Percentiles rank a stretch among this genome's conserved stretches.
Conservation (phyloP, 257 asterid species). For the Penstemon eatonii region DNA sequence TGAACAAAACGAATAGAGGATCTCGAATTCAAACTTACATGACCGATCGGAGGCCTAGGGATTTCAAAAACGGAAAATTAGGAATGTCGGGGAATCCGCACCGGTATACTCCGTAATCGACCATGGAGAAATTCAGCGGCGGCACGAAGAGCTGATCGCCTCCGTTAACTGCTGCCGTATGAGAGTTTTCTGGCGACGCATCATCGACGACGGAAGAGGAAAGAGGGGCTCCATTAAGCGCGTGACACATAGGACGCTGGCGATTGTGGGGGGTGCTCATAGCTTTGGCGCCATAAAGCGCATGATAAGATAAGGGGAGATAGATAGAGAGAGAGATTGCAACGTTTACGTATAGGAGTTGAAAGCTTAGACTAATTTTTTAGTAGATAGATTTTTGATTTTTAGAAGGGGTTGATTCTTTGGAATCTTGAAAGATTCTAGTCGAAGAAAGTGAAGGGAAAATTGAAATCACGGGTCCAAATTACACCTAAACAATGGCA, state of each 20-base stretch:
- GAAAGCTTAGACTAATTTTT: background rate
- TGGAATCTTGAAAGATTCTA: constrained; percentile 49
- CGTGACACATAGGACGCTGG: constrained; percentile 46
- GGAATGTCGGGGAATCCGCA: constrained; percentile 79
- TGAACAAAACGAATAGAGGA: background rate
- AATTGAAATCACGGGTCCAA: background rate
- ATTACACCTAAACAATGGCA: too few relatives aligned
- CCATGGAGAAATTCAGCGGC: constrained; percentile 89
- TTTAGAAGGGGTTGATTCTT: constrained; percentile 37
- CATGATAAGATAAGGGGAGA: constrained; percentile 28
- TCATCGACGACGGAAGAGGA: constrained; percentile 27
- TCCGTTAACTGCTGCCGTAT: constrained; percentile 21
- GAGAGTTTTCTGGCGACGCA: constrained; percentile 28
- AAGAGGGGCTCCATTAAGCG: constrained; percentile 27
- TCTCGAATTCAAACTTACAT: constrained; percentile 45
- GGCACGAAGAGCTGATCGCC: constrained; percentile 56
- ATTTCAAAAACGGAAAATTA: constrained; percentile 70
- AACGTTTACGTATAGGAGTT: background rate
- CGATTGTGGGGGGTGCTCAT: constrained; percentile 48
- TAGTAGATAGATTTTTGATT: constrained; percentile 24
- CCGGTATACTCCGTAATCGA: constrained; percentile 84
- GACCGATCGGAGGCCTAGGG: constrained; percentile 92
- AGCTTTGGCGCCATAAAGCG: constrained; percentile 39
- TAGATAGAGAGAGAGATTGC: background rate
- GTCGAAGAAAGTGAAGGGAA: constrained; percentile 17